Conservation (phyloP, 1,284 basidiomycete species). For the Mycena sp. region DNA sequence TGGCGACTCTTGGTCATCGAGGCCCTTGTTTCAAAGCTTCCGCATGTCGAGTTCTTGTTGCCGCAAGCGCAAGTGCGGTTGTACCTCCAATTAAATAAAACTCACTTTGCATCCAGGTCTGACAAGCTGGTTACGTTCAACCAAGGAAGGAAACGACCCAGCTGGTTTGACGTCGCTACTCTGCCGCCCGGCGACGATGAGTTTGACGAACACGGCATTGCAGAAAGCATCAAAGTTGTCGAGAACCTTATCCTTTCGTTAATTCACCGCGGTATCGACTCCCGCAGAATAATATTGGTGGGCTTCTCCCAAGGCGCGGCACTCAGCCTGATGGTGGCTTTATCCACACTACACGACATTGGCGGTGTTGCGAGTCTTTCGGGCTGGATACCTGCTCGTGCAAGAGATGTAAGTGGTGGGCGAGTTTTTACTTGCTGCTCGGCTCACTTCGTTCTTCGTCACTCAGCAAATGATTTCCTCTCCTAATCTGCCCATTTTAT, state of each 20-base stretch:
- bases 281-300: constrained; percentile 51
- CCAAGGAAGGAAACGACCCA: constrained; percentile 45
- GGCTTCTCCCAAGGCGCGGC: constrained; percentile 67
- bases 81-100: neutral
- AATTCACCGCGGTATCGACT: constrained; percentile 52
- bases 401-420: constrained; percentile 41
- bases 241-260: constrained; percentile 51
- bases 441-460: neutral
- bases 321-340: constrained; percentile 53
- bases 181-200: constrained; percentile 50
- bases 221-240: constrained; percentile 48
- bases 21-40: constrained; percentile 24
- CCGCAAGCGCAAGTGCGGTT: constrained; percentile 25
- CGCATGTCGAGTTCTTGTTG: constrained; percentile 31
- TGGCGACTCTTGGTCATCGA: constrained; percentile 28
- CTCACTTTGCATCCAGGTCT: constrained; percentile 27
- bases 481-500: constrained; percentile 72
- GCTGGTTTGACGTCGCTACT: constrained; percentile 55
- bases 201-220: constrained; percentile 48
- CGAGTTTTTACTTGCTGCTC: constrained; percentile 55
- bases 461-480: constrained; percentile 62
- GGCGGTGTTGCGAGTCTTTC: constrained; percentile 55
- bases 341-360: constrained; percentile 53
- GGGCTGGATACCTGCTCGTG: constrained; percentile 55
- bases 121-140: constrained; percentile 44